Evolutionary conservation across 2,329 filamentous ascomycete genomes (phyloP).

Genomic region (Ascosphaera apis): DNA sequence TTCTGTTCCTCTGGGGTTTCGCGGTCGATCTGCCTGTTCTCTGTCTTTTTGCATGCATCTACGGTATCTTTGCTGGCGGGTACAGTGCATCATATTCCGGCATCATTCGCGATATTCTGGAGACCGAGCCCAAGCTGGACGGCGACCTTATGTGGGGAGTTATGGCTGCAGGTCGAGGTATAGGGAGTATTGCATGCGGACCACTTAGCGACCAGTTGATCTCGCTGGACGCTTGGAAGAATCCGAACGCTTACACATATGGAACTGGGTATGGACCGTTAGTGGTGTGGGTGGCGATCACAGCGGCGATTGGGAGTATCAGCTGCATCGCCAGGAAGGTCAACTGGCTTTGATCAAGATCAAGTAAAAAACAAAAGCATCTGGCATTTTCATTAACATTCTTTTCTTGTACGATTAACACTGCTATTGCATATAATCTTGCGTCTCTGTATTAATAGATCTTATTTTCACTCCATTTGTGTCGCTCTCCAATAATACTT

Average conservation of each 20-base stretch:
- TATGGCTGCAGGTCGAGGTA: slow-evolving; percentile 26
- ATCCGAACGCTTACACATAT: slow-evolving; percentile 17
- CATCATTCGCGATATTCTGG: slow-evolving; percentile 20
- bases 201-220: slow-evolving; percentile 27
- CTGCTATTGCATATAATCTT: too few species aligned
- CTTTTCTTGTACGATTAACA: too few species aligned
- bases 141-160: slow-evolving; percentile 26
- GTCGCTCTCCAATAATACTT: too few species aligned
- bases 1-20: slow-evolving; percentile 26
- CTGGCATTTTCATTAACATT: too few species aligned
- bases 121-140: slow-evolving; percentile 16
- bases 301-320: slow-evolving; percentile 9
- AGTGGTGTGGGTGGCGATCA: slow-evolving; percentile 21
- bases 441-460: too few species aligned
- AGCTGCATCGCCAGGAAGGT: slow-evolving; percentile 1
- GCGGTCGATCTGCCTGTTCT: slow-evolving; percentile 19
- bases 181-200: slow-evolving; percentile 28
- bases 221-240: slow-evolving; percentile 13
- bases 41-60: slow-evolving; percentile 19
- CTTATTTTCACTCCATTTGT: too few species aligned
- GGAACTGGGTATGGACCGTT: slow-evolving; percentile 21
- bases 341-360: neutral
- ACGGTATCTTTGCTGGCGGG: slow-evolving; percentile 23
- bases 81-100: slow-evolving; percentile 23
- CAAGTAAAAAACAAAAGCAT: too few species aligned